phyloP scores from a whole-genome alignment of 1,139 yeast genomes.

The Pichia sp. region DNA sequence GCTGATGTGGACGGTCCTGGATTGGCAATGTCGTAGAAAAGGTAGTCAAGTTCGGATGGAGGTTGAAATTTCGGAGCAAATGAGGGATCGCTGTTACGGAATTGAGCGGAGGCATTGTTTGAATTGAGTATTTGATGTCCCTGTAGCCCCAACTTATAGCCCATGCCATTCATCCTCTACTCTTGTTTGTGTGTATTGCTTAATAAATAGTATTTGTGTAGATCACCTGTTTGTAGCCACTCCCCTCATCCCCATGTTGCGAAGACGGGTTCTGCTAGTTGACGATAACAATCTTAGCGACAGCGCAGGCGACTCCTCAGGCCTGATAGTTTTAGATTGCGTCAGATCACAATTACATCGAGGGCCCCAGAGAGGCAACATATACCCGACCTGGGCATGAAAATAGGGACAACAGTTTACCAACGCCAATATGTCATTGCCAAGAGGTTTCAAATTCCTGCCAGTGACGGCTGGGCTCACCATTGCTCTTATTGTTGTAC shows the following conservation, averaged over 20 bases:
- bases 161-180: conserved; percentile 10
- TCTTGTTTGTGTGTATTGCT: too few species aligned
- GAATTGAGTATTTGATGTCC: conserved; percentile 7
- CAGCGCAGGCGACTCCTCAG: background rate
- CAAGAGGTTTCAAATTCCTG: conserved; percentile 48
- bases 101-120: background rate
- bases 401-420: too few species aligned
- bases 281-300: background rate
- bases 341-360: background rate
- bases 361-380: background rate
- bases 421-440: conserved; percentile 21
- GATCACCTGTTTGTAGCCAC: background rate
- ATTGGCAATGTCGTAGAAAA: conserved; percentile 43
- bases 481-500: conserved; percentile 39
- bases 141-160: conserved; percentile 20
- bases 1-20: conserved; percentile 38
- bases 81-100: background rate
- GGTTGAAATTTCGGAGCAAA: conserved; percentile 1
- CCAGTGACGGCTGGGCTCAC: conserved; percentile 54
- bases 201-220: too few species aligned
- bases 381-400: too few species aligned
- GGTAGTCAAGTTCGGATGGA: conserved; percentile 46
- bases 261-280: background rate
- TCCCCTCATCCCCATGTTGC: background rate
- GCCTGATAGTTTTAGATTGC: too few species aligned